A percentile compares a stretch with the other conserved stretches of the same genome.
Conservation (phyloP, 768 basidiomycete species). For the Boletus pseudo-olivaceus region DNA sequence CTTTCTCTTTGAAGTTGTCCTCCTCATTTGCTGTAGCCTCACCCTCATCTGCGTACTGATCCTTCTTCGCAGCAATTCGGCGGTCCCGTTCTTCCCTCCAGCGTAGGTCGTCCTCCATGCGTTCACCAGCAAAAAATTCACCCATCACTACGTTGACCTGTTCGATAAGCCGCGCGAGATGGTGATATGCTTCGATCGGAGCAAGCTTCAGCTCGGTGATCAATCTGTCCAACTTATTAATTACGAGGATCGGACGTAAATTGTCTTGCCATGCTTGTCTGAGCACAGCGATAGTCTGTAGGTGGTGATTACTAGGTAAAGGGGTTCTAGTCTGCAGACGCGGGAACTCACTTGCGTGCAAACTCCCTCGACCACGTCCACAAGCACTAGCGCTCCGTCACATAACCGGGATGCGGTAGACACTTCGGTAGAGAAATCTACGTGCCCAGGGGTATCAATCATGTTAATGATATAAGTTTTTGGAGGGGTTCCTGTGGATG, state of each 20-base stretch:
- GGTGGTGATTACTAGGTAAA: not conserved
- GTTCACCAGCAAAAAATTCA: conserved; percentile 87
- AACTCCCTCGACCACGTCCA: conserved; percentile 97
- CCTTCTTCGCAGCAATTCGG: conserved; percentile 73
- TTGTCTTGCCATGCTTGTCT: conserved; percentile 92
- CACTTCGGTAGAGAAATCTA: conserved; percentile 97
- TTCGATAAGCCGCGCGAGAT: conserved; percentile 89
- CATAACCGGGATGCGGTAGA: conserved; percentile 91
- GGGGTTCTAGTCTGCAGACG: not conserved
- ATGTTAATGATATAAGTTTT: conserved; percentile 87
- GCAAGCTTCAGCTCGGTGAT: conserved; percentile 91
- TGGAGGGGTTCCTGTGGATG: conserved; percentile 47
- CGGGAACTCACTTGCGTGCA: conserved; percentile 79
- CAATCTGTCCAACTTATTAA: conserved; percentile 95
- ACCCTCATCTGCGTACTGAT: conserved; percentile 60
- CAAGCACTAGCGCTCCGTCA: conserved; percentile 92
- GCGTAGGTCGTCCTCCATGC: conserved; percentile 94
- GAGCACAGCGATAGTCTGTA: conserved; percentile 89
- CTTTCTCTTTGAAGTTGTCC: conserved; percentile 86
- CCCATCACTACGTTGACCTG: conserved; percentile 99
- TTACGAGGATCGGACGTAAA: conserved; percentile 86
- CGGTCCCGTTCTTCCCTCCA: conserved; percentile 93
- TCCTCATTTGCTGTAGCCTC: conserved; percentile 56
- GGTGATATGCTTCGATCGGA: conserved; percentile 91
- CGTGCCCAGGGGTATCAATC: conserved; percentile 98